phyloP scores from a whole-genome alignment of 352 stramenopile genomes.

The Globisporangium spiculum region DNA sequence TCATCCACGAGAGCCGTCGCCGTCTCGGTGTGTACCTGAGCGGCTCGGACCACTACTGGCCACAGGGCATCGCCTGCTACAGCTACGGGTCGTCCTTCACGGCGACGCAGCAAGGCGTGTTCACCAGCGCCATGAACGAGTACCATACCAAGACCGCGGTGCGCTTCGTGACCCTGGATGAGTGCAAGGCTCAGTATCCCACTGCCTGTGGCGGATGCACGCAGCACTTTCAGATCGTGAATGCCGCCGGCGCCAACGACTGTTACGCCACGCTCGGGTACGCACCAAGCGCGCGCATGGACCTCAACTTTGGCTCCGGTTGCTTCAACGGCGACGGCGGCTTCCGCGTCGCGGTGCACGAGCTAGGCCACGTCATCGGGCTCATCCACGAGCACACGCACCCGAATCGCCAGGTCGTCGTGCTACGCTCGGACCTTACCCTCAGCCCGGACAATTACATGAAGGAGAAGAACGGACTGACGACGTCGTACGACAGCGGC shows the following conservation, averaged over 20 bases:
- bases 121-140: constrained; percentile 33
- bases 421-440: constrained; percentile 38
- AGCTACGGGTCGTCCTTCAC: constrained; percentile 28
- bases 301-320: constrained; percentile 39
- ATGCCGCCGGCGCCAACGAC: constrained; percentile 21
- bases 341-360: constrained; percentile 36
- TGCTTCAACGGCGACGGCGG: constrained; percentile 45
- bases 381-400: constrained; percentile 52
- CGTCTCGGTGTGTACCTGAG: constrained; percentile 37
- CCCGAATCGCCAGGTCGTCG: constrained; percentile 37
- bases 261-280: constrained; percentile 48
- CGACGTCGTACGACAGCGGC: constrained; percentile 30
- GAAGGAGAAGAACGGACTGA: constrained; percentile 26
- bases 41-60: constrained; percentile 32
- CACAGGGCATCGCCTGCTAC: constrained; percentile 39
- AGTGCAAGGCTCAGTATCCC: constrained; percentile 28
- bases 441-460: constrained; percentile 54
- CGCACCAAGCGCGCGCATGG: constrained; percentile 31
- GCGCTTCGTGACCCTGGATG: constrained; percentile 32
- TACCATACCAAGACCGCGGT: constrained; percentile 33
- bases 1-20: constrained; percentile 36
- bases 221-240: constrained; percentile 34
- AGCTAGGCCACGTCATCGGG: constrained; percentile 41
- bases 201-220: constrained; percentile 38
- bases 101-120: constrained; percentile 28